Conservation (phyloP, 495 filamentous ascomycete genomes). For the Talaromyces thailandensis region DNA sequence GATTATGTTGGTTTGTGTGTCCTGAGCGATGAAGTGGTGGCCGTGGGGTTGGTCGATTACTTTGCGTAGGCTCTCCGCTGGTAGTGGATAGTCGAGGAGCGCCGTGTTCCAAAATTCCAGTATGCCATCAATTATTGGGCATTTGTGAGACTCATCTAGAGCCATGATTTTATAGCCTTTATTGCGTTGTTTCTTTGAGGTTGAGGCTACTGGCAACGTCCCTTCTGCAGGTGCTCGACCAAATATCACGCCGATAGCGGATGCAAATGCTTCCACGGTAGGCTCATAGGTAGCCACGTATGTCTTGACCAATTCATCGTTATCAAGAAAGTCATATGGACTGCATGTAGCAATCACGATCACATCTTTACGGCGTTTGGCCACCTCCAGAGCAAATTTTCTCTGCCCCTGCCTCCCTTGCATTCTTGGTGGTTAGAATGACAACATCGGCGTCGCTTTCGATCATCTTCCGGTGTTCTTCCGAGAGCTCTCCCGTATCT, state of each 20-base stretch:
- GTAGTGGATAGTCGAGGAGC: conserved; percentile 31
- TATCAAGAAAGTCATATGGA: conserved; percentile 41
- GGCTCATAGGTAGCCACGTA: conserved; percentile 42
- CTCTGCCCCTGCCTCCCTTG: conserved; percentile 33
- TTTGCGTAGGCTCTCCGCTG: conserved; percentile 15
- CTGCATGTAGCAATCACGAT: conserved; percentile 35
- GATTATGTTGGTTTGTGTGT: conserved; percentile 12
- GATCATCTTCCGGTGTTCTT: conserved; percentile 20
- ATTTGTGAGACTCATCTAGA: background rate
- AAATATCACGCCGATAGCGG: conserved; percentile 34
- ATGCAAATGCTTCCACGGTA: conserved; percentile 34
- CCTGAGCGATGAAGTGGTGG: conserved; percentile 28
- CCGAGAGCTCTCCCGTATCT: conserved; percentile 14
- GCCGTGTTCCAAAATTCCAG: conserved; percentile 27
- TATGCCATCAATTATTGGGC: conserved; percentile 14
- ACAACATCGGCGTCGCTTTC: conserved; percentile 27
- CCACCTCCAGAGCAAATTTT: conserved; percentile 22
- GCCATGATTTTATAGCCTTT: background rate
- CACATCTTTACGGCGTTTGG: conserved; percentile 19
- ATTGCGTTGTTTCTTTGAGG: background rate
- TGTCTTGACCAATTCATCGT: conserved; percentile 22
- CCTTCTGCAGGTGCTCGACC: conserved; percentile 23
- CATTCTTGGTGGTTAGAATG: conserved; percentile 35
- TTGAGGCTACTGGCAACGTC: conserved; percentile 24
- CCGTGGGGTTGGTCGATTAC: conserved; percentile 19